Percentiles rank a stretch among this genome's conserved stretches.
Evolutionary conservation across 2,329 filamentous ascomycete species (phyloP).

Genomic region (Raffaelea ambrosiae): DNA sequence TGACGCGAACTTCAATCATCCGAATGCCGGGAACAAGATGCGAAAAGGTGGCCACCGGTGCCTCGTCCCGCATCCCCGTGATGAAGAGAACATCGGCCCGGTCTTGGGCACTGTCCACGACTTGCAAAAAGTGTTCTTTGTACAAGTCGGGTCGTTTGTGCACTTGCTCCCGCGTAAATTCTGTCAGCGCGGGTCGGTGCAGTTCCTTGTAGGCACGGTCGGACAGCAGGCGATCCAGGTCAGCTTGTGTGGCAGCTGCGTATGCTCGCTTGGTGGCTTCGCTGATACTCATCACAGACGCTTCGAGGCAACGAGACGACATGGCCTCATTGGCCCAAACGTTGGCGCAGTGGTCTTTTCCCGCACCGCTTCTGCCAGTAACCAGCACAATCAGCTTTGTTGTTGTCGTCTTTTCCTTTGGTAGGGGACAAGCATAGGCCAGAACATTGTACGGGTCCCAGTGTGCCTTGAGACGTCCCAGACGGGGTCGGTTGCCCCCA

Average conservation of each 20-base stretch:
- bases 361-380: conserved; percentile 43
- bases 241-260: conserved; percentile 36
- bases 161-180: conserved; percentile 40
- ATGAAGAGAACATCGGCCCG: conserved; percentile 40
- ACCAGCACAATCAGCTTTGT: conserved; percentile 46
- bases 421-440: conserved; percentile 46
- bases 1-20: conserved; percentile 45
- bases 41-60: conserved; percentile 45
- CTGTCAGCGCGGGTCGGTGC: conserved; percentile 42
- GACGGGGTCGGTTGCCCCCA: conserved; percentile 40
- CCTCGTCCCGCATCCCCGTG: conserved; percentile 54
- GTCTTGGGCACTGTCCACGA: conserved; percentile 27
- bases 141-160: conserved; percentile 33
- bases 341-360: conserved; percentile 52
- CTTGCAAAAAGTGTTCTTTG: conserved; percentile 40
- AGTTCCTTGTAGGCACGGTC: conserved; percentile 55
- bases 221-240: conserved; percentile 35
- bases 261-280: conserved; percentile 50
- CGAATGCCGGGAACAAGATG: conserved; percentile 43
- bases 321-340: conserved; percentile 39
- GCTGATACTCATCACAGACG: conserved; percentile 45
- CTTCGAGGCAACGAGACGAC: conserved; percentile 21
- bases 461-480: conserved; percentile 40
- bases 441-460: conserved; percentile 44
- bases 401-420: conserved; percentile 4